Evolutionary conservation across 805 yeast species (phyloP), one percentile per base, ranked within the genome.

Genomic region (Grigorovia jiainica): DNA sequence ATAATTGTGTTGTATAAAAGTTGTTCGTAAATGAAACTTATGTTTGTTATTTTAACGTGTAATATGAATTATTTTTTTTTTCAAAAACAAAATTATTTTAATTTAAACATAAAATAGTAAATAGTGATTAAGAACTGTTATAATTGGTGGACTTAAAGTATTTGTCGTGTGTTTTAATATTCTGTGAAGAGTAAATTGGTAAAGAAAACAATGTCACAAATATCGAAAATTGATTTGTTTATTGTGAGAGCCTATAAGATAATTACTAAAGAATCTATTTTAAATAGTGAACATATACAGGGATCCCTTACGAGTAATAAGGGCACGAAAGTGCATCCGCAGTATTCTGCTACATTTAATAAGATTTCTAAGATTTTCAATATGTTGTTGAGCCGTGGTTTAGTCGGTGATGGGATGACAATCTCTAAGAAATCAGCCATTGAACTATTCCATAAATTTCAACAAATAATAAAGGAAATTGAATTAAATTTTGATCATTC

Each of bases 391-490:
- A 48, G 60, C 3, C 48, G 52, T 5, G 62, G 57, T 0, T 40
- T 52, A 10, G 48, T 57, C 21, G 53, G 50, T 27, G 60, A 58
- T 42, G 58, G 51, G 19, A 27, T 27, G 31, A 47, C 61, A 2
- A 51, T 57, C 1, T 55, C 62, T 9, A 64, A 64, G 15, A 61
- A 61, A 35, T 60, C 64, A 1, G 51, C 61, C 11, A 57, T 61
- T 18, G 65, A 61, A 40, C 37, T 61, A 21, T 61, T 52, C 40
- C 64, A 61, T 41, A 43, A 61, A 24, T 61, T 61, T 35, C 63
- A 57, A 39, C 65, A 60, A 40, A 60, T 58, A 7, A 46, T 61
- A 11, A 59, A 60, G 41, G 65, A 61, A 42, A 39, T 61, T 39
- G 60, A 57, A 38, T 47, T 61, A 34, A 58, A 58, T 42, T 59